Base-by-base conservation (phyloP, 1,284 basidiomycete species). In the Mycena sp. region DNA sequence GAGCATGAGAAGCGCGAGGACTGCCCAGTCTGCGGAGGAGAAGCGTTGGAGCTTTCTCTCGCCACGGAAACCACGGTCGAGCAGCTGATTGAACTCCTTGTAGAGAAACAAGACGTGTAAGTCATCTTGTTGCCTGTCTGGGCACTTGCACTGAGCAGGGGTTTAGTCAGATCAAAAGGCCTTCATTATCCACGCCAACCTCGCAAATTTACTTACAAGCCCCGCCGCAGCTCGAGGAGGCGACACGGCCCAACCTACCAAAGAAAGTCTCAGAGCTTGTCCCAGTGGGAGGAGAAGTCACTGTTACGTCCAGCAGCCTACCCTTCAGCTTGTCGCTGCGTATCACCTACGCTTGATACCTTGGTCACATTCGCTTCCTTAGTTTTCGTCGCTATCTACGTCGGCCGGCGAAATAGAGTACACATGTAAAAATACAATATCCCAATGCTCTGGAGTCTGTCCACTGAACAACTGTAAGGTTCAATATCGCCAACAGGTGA, bases 11-110 rank as follows among this genome's bases (percentile, higher is more conserved):
- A 91, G 74, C 91, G 95, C 43, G 84, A 87, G 1, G 95, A 99
- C 71, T 99, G 98, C 76, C 97, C 97, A 2, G 98, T 99, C 4
- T 99, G 98, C 74, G 98, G 98, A 4, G 96, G 96, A 32, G 93
- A 98, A 75, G 82, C 92, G 0, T 78, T 95, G 32, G 87, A 92
- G 51, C 81, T 95, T 41, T 78, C 84, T 3, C 84, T 96, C 63
- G 85, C 80, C 55, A 81, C 80, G 29, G 90, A 93, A 10, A 86
- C 86, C 82, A 95, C 91, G 2, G 86, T 99, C 23, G 93, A 96
- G 69, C 81, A 87, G 53, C 80, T 99, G 48, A 93, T 98, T 58
- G 95, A 98, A 58, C 86, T 89, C 79, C 80, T 98, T 64, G 83
- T 87, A 4, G 93, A 94, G 77, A 89, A 86, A 69, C 93, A 96